A percentile compares a stretch with the other conserved stretches of the same genome.
Evolutionary conservation across 192 early-diverging fungal genomes (phyloP).

Genomic region (Backusella tuberculispora): DNA sequence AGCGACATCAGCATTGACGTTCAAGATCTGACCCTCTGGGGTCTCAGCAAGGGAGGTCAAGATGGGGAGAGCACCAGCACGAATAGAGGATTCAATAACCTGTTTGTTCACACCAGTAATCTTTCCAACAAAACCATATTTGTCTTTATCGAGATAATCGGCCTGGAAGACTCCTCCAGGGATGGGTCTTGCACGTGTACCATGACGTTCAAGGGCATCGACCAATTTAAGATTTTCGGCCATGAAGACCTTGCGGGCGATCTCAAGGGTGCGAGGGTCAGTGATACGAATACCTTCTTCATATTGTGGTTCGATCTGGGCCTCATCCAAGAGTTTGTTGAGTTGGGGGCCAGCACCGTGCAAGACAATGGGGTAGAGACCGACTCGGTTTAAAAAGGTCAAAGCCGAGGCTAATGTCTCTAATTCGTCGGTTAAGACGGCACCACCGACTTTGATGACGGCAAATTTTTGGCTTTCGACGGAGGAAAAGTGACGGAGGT

Average conservation of each 20-base stretch:
- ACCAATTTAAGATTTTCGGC: conserved; percentile 97
- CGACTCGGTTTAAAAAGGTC: conserved; percentile 96
- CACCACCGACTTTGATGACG: conserved; percentile 98
- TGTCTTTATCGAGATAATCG: conserved; percentile 94
- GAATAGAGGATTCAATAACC: conserved; percentile 90
- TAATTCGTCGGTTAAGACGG: conserved; percentile 94
- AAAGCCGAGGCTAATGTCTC: conserved; percentile 93
- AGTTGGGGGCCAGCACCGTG: conserved; percentile 98
- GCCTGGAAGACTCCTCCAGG: conserved; percentile 95
- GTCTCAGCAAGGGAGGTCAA: conserved; percentile 96
- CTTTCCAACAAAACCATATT: conserved; percentile 93
- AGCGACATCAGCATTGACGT: conserved; percentile 99
- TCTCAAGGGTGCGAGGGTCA: conserved; percentile 88
- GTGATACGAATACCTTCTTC: conserved; percentile 98
- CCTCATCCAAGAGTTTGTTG: conserved; percentile 87
- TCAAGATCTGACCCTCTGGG: conserved; percentile 93
- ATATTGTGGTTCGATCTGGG: conserved; percentile 96
- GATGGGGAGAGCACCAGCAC: conserved; percentile 94
- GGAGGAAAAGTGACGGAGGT: conserved; percentile 93
- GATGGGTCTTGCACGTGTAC: conserved; percentile 95
- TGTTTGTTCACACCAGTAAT: conserved; percentile 92
- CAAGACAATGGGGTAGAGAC: conserved; percentile 97
- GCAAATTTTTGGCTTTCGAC: conserved; percentile 99
- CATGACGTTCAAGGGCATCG: conserved; percentile 93
- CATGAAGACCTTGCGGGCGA: conserved; percentile 94